Percentiles rank a stretch among this genome's conserved stretches.
Evolutionary conservation across 2,329 filamentous ascomycete genomes (phyloP).

Genomic region (Paecilomyces sp.): DNA sequence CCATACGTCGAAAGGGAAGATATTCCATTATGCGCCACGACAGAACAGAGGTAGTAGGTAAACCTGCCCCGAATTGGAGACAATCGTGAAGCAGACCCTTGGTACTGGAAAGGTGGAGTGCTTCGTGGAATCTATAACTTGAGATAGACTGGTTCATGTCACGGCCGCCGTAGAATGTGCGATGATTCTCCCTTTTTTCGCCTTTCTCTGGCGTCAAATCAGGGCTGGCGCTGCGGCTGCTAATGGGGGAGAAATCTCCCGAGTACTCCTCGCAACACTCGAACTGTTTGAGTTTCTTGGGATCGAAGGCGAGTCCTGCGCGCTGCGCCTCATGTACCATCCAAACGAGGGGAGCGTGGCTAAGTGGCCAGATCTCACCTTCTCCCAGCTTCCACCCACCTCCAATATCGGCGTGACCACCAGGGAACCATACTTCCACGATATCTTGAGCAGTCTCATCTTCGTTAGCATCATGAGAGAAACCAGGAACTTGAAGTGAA

Average conservation of each 20-base stretch:
- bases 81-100: slow-evolving; percentile 61
- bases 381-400: slow-evolving; percentile 62
- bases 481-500: slow-evolving; percentile 21
- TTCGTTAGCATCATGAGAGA: slow-evolving; percentile 17
- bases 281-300: slow-evolving; percentile 59
- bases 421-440: slow-evolving; percentile 67
- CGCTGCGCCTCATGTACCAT: slow-evolving; percentile 59
- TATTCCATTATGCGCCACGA: slow-evolving; percentile 77
- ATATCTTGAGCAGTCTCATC: slow-evolving; percentile 58
- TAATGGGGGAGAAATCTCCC: slow-evolving; percentile 28
- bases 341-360: slow-evolving; percentile 62
- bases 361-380: slow-evolving; percentile 53
- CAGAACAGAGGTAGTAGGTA: slow-evolving; percentile 49
- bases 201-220: background rate
- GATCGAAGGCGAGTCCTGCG: slow-evolving; percentile 65
- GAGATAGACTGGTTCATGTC: slow-evolving; percentile 19
- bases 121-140: slow-evolving; percentile 45
- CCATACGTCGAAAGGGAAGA: slow-evolving; percentile 74
- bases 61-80: slow-evolving; percentile 56
- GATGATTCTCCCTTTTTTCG: slow-evolving; percentile 3
- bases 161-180: background rate
- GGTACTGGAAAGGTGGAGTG: slow-evolving; percentile 52
- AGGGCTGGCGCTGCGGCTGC: background rate
- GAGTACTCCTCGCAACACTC: slow-evolving; percentile 50
- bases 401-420: slow-evolving; percentile 71